Base-by-base conservation (phyloP, 169 alveolate genomes). In the Plasmodium reichenowi region DNA sequence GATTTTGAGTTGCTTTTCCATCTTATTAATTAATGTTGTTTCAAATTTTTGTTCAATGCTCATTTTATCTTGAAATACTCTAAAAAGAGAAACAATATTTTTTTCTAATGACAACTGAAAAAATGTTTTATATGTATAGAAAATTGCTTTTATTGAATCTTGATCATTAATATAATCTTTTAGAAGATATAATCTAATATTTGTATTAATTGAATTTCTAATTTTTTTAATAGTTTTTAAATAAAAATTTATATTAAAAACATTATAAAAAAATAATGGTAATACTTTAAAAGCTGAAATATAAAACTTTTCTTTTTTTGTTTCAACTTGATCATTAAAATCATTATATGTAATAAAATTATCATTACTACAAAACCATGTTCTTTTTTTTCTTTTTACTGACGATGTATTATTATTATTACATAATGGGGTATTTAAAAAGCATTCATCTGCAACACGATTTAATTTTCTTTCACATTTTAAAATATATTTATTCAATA, bases 101-200 rank as follows among this genome's bases (percentile, higher is more conserved):
- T 68, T 68, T 32, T 68, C 47, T 38, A 70, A 9, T 58, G 91
- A 63, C 20, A 83, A 54, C 22, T 43, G 15, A 50, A 83, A 52
- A 83, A 83, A 83, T 2, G 73, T 67, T 83, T 83, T 67, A 48
- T 83, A 72, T 26, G 73, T 56, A 29, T 83, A 58, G 58, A 67
- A 22, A 67, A 83, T 70, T 56, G 68, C 48, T 17, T 68, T 60
- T 15, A 75, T 22, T 50, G 66, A 24, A 68, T 83, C 54, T 68
- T 45, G 68, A 83, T 83, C 83, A 58, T 48, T 83, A 43, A 68
- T 68, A 58, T 38, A 83, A 83, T 60, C 70, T 83, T 83, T 83
- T 50, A 83, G 70, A 68, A 83, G 73, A 63, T 22, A 67, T 1
- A 83, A 52, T 45, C 70, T 66, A 13, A 83, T 50, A 58, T 83